Conservation (phyloP, 768 basidiomycete species). For the Galerina marginata region DNA sequence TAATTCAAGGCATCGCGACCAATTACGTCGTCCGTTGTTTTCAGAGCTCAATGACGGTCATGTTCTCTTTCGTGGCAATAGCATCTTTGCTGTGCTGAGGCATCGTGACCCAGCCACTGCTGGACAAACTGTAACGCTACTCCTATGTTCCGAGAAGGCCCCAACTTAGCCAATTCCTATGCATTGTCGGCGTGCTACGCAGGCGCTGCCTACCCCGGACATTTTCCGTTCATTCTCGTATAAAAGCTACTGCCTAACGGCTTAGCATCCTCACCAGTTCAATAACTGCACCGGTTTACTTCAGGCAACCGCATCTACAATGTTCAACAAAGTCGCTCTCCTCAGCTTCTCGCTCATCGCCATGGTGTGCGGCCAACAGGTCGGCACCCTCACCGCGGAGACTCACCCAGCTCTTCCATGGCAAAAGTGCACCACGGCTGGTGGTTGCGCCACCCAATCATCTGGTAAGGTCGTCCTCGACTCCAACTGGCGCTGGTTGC, state of each 20-base stretch:
- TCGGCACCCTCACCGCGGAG: slow-evolving; percentile 56
- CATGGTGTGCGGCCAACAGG: slow-evolving; percentile 56
- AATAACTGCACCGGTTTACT: slow-evolving; percentile 23
- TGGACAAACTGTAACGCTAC: not conserved
- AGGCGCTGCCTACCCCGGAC: slow-evolving; percentile 17
- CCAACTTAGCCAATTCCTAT: slow-evolving; percentile 2
- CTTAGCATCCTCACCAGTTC: slow-evolving; percentile 22
- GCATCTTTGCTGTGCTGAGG: not conserved
- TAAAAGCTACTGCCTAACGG: slow-evolving; percentile 20
- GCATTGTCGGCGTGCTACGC: not conserved
- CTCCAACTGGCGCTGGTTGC: slow-evolving; percentile 63
- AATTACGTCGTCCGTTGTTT: not conserved
- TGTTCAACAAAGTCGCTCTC: slow-evolving; percentile 48
- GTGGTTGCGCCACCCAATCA: slow-evolving; percentile 45
- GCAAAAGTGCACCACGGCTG: slow-evolving; percentile 50
- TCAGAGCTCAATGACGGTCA: slow-evolving; percentile 4
- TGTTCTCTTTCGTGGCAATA: slow-evolving; percentile 8
- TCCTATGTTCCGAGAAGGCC: slow-evolving; percentile 1
- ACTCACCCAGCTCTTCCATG: slow-evolving; percentile 51
- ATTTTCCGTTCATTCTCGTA: slow-evolving; percentile 26
- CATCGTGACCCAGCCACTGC: slow-evolving; percentile 7
- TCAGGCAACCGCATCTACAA: slow-evolving; percentile 24
- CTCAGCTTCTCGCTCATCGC: slow-evolving; percentile 45
- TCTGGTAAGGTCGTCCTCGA: slow-evolving; percentile 52
- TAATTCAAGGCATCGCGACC: slow-evolving; percentile 12